A percentile compares a stretch with the other conserved stretches of the same genome.
Evolutionary conservation across 108 stramenopile genomes (phyloP).

Genomic region (Thalassiosira profunda): DNA sequence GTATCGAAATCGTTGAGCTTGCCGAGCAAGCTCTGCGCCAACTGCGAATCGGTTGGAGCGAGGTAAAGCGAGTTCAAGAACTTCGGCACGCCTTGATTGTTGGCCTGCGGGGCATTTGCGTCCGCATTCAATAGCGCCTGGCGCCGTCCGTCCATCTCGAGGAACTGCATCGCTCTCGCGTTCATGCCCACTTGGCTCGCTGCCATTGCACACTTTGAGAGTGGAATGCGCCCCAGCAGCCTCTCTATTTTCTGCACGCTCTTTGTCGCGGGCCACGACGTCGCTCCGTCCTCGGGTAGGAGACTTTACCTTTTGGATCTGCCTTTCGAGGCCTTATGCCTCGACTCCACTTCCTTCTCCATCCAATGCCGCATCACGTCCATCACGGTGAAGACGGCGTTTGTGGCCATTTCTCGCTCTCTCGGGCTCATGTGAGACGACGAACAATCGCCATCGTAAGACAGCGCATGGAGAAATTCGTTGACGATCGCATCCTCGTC

Average conservation of each 20-base stretch:
- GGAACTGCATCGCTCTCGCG: constrained; percentile 72
- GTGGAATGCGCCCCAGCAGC: constrained; percentile 55
- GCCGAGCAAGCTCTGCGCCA: constrained; percentile 61
- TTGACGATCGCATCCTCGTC: constrained; percentile 59
- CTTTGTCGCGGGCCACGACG: constrained; percentile 65
- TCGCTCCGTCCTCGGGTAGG: not conserved
- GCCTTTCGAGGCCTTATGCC: constrained; percentile 13
- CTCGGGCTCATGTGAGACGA: constrained; percentile 11
- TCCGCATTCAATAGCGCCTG: constrained; percentile 40
- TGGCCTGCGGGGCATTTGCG: not conserved
- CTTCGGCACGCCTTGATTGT: constrained; percentile 14
- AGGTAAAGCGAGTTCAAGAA: constrained; percentile 31
- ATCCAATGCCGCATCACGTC: constrained; percentile 74
- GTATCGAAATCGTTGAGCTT: constrained; percentile 82
- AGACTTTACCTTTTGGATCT: constrained; percentile 25
- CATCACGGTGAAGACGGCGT: constrained; percentile 65
- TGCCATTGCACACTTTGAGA: constrained; percentile 66
- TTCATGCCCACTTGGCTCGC: constrained; percentile 81
- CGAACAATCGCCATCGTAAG: constrained; percentile 16
- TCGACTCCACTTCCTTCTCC: constrained; percentile 66
- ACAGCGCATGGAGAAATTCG: constrained; percentile 66
- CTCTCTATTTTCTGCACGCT: constrained; percentile 62
- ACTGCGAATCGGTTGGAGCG: constrained; percentile 44
- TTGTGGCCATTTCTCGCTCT: constrained; percentile 71
- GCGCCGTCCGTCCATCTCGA: constrained; percentile 75